phyloP scores from a whole-genome alignment of 2,329 filamentous ascomycete species.

The Calonectria leucothoes region DNA sequence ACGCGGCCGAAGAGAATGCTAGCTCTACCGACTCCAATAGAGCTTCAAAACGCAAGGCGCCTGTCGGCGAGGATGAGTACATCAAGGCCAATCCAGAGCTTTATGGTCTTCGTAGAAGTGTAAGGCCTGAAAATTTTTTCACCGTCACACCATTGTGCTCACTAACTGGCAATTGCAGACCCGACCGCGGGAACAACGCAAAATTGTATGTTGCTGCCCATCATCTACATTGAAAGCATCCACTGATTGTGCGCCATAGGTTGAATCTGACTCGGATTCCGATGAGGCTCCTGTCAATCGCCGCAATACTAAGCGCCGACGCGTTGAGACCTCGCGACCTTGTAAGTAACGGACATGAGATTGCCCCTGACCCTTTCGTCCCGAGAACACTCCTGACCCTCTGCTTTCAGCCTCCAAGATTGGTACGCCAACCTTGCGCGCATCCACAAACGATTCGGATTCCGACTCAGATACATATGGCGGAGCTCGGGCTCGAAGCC shows the following conservation, averaged over 20 bases:
- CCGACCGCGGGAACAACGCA: constrained; percentile 68
- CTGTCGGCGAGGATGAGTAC: constrained; percentile 80
- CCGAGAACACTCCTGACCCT: constrained; percentile 28
- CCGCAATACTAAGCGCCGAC: constrained; percentile 76
- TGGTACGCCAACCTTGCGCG: constrained; percentile 65
- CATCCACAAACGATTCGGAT: constrained; percentile 71
- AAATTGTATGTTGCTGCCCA: constrained; percentile 59
- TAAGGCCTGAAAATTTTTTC: constrained; percentile 60
- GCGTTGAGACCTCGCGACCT: constrained; percentile 72
- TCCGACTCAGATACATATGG: constrained; percentile 85
- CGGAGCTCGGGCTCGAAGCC: constrained; percentile 75
- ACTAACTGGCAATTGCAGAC: constrained; percentile 55
- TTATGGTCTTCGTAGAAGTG: constrained; percentile 93
- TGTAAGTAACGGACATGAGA: constrained; percentile 58
- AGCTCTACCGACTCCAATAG: constrained; percentile 78
- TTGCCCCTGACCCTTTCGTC: neutral
- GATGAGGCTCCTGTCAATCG: constrained; percentile 70
- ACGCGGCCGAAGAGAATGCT: constrained; percentile 66
- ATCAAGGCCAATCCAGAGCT: constrained; percentile 94
- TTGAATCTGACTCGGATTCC: constrained; percentile 74
- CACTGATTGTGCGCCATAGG: constrained; percentile 46
- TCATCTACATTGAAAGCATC: neutral
- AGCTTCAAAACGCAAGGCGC: constrained; percentile 78
- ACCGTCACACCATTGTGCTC: constrained; percentile 40
- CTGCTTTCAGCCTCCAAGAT: constrained; percentile 66